Conservation (phyloP, 495 filamentous ascomycete species). For the Podospora fimiseda region DNA sequence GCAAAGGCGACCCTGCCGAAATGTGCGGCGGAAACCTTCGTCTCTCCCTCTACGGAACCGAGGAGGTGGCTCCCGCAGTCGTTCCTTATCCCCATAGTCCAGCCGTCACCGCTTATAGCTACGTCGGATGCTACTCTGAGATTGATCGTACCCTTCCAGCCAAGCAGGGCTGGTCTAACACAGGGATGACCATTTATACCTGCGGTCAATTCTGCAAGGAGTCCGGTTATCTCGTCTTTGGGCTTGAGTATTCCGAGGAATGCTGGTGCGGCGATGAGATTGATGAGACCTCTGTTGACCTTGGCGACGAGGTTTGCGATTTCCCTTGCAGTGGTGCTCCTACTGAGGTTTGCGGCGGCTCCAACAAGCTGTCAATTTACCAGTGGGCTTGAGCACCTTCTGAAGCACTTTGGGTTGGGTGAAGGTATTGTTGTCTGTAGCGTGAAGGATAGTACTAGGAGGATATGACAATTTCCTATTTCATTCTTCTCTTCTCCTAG, state of each 20-base stretch:
- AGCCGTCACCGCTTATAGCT: background rate
- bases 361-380: conserved; percentile 18
- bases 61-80: conserved; percentile 7
- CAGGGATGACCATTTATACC: conserved; percentile 3
- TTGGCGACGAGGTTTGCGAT: conserved; percentile 1
- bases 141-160: conserved; percentile 2
- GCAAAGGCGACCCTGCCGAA: conserved; percentile 34
- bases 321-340: conserved; percentile 8
- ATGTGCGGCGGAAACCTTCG: conserved; percentile 40
- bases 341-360: conserved; percentile 10
- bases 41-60: conserved; percentile 33
- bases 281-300: background rate
- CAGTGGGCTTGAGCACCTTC: conserved; percentile 11
- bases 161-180: background rate
- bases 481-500: no score
- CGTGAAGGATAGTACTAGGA: no score
- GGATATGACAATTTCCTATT: no score
- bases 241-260: conserved; percentile 50
- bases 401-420: no score
- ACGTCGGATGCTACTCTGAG: conserved; percentile 13
- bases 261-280: conserved; percentile 53
- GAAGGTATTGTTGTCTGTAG: no score
- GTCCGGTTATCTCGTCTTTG: conserved; percentile 5
- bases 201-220: conserved; percentile 23
- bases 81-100: conserved; percentile 8